Percentiles rank a stretch among this genome's conserved stretches.
Conservation (phyloP, 768 basidiomycete genomes). For the Clitopilus passeckerianus region DNA sequence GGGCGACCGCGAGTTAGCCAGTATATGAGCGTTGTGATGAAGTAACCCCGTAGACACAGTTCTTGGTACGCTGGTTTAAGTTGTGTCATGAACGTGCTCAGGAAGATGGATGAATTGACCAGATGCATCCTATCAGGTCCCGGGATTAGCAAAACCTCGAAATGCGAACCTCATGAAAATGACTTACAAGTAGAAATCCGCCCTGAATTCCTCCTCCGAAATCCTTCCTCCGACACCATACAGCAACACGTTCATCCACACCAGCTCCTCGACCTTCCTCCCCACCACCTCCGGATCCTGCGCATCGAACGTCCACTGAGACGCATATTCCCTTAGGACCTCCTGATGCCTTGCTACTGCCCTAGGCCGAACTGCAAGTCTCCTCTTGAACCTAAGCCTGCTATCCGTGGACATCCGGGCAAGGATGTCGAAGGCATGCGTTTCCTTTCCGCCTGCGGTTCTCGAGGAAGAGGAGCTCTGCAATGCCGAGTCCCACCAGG, state of each 20-base stretch:
- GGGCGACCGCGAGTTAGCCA: conserved; percentile 59
- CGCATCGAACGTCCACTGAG: conserved; percentile 37
- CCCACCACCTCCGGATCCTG: conserved; percentile 30
- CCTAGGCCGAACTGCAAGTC: conserved; percentile 21
- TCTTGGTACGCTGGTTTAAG: conserved; percentile 39
- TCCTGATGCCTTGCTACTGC: conserved; percentile 31
- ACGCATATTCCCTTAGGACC: conserved; percentile 33
- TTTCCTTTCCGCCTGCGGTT: conserved; percentile 5
- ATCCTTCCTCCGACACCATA: conserved; percentile 55
- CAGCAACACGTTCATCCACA: conserved; percentile 49
- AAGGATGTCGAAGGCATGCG: conserved; percentile 49
- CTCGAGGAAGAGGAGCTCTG: neutral
- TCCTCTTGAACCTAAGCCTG: conserved; percentile 12
- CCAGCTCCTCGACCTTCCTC: conserved; percentile 60
- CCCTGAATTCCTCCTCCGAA: conserved; percentile 35
- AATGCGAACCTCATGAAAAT: neutral
- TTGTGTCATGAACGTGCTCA: conserved; percentile 40
- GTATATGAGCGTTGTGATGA: conserved; percentile 46
- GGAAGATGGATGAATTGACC: conserved; percentile 61
- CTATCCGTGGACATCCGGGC: conserved; percentile 50
- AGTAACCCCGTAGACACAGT: conserved; percentile 55
- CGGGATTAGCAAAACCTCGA: neutral
- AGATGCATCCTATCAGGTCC: conserved; percentile 50
- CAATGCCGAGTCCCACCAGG: neutral
- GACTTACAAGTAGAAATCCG: conserved; percentile 39